Evolutionary conservation across 108 stramenopile genomes (phyloP).

Genomic region (Fragilaria radians): DNA sequence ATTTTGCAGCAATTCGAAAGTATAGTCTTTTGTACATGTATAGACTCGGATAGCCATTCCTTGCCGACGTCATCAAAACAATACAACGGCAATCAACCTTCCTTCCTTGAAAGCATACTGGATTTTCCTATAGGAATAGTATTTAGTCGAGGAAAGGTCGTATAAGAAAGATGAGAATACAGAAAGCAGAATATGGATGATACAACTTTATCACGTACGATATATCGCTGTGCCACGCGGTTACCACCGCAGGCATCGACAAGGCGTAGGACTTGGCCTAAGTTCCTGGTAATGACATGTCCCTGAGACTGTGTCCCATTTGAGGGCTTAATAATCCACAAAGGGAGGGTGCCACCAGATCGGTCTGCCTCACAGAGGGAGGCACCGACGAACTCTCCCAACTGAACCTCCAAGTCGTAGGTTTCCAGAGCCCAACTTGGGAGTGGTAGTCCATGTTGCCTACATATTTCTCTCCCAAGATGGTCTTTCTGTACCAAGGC

Average conservation of each 20-base stretch:
- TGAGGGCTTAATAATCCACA: slow-evolving; percentile 16
- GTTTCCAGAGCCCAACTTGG: slow-evolving; percentile 9
- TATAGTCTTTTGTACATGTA: slow-evolving; percentile 16
- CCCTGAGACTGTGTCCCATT: slow-evolving; percentile 10
- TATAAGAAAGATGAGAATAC: too few species aligned
- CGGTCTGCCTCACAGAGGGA: neutral
- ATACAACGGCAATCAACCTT: slow-evolving; percentile 16
- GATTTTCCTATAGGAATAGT: neutral
- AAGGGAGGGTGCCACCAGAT: neutral
- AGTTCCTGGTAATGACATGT: slow-evolving; percentile 6
- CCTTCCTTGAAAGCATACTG: slow-evolving; percentile 7
- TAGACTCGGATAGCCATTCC: neutral
- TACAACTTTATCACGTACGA: neutral
- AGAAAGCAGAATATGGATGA: too few species aligned
- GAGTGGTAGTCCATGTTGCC: slow-evolving; percentile 12
- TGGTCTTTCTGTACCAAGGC: slow-evolving; percentile 19
- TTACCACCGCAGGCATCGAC: slow-evolving; percentile 5
- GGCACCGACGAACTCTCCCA: slow-evolving; percentile 9
- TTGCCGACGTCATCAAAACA: neutral
- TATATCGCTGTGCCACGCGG: slow-evolving; percentile 15
- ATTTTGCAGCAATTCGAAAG: slow-evolving; percentile 10
- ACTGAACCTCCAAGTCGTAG: slow-evolving; percentile 11
- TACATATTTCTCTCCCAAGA: slow-evolving; percentile 6
- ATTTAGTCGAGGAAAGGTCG: too few species aligned
- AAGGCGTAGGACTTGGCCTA: slow-evolving; percentile 6